Evolutionary conservation across 176 grass and related monocot species (phyloP).

Genomic region (Secale cereale): DNA sequence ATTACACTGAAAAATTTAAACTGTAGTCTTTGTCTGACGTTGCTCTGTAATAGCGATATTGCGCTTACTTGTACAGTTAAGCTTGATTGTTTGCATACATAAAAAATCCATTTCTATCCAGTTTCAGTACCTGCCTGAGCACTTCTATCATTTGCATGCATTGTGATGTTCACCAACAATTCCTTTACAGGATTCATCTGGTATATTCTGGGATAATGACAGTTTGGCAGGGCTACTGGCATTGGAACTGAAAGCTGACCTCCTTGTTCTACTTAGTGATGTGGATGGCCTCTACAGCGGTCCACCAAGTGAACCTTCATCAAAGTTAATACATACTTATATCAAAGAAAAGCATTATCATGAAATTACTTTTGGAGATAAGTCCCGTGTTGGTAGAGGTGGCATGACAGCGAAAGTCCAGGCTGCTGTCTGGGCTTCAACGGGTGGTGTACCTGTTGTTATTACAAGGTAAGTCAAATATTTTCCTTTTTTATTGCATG

Average conservation of each 20-base stretch:
- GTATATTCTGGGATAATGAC: slow-evolving; percentile 99
- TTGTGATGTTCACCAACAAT: slow-evolving; percentile 8
- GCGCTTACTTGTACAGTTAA: background rate
- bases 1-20: too few species aligned
- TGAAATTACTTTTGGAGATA: slow-evolving; percentile 95
- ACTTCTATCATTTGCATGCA: background rate
- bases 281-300: slow-evolving; percentile 96
- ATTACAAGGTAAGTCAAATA: slow-evolving; percentile 62
- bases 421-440: slow-evolving; percentile 78
- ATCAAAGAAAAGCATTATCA: slow-evolving; percentile 85
- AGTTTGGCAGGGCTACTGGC: slow-evolving; percentile 93
- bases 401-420: slow-evolving; percentile 99
- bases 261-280: slow-evolving; percentile 91
- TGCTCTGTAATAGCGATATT: background rate
- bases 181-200: slow-evolving; percentile 82
- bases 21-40: too few species aligned
- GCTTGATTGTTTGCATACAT: background rate
- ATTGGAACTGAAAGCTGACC: slow-evolving; percentile 88
- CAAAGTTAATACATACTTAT: slow-evolving; percentile 87
- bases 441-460: slow-evolving; percentile 78
- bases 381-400: slow-evolving; percentile 94
- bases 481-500: background rate
- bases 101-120: background rate
- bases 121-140: background rate
- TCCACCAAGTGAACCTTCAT: slow-evolving; percentile 76